Evolutionary conservation across 345 rosid species (phyloP).

Genomic region (Gossypium stocksii): DNA sequence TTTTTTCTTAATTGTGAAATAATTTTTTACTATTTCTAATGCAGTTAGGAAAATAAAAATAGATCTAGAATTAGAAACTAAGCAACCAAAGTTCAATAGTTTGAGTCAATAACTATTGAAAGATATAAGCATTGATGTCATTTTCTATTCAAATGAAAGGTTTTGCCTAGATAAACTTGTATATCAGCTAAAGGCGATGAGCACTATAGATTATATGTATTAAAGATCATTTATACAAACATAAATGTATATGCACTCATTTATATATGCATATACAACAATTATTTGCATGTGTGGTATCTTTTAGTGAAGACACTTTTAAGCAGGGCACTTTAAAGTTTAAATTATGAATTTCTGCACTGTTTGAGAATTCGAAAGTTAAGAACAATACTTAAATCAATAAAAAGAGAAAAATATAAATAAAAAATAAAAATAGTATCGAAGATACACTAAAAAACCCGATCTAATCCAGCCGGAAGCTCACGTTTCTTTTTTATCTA

Average conservation of each 20-base stretch:
- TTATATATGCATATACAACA: neutral
- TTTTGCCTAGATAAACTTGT: neutral
- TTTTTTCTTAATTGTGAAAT: neutral
- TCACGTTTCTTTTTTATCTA: too few relatives aligned
- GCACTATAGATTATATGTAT: neutral
- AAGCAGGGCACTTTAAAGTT: neutral
- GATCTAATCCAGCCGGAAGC: too few relatives aligned
- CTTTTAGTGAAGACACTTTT: conserved; percentile 1
- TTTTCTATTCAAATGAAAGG: neutral
- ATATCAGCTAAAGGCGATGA: neutral
- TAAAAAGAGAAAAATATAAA: too few relatives aligned
- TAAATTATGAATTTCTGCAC: neutral
- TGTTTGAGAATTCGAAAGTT: neutral
- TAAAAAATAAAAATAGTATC: too few relatives aligned
- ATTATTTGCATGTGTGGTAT: neutral
- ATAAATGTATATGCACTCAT: neutral
- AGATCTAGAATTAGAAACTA: conserved; percentile 5
- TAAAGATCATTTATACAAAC: neutral
- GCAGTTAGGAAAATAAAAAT: neutral
- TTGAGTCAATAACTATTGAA: neutral
- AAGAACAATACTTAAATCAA: too few relatives aligned
- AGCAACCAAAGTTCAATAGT: neutral
- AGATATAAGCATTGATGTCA: neutral
- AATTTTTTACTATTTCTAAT: neutral
- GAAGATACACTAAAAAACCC: too few relatives aligned